Base-by-base conservation (phyloP, 169 alveolate species). In the Plasmodium yoelii region DNA sequence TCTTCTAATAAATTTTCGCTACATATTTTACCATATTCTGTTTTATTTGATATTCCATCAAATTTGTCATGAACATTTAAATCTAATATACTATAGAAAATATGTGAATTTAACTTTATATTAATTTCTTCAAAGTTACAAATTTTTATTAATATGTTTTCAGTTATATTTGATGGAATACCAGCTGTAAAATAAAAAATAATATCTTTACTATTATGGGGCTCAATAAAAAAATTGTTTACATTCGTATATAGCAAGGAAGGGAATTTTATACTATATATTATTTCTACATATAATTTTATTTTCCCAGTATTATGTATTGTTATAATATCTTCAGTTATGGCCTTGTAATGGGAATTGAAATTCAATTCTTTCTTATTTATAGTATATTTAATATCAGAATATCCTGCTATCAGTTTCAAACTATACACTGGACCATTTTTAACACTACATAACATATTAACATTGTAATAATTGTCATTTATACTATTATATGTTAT, bases 101-200 rank as follows among this genome's bases (percentile, higher is more conserved):
- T 56, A 6, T 7, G 8, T 26, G 88, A 77, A 49, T 56, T 55
- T 18, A 77, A 49, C 18, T 28, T 77, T 68, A 77, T 55, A 49
- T 77, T 64, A 19, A 77, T 64, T 77, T 77, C 88, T 57, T 77
- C 88, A 77, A 77, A 77, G 19, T 77, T 77, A 59, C 88, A 77
- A 77, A 77, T 77, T 51, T 77, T 77, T 28, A 77, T 65, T 56
- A 77, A 64, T 26, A 77, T 64, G 12, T 55, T 64, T 42, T 64
- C 88, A 34, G 39, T 47, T 55, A 77, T 22, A 5, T 77, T 64
- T 77, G 19, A 22, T 15, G 88, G 88, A 5, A 61, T 47, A 26
- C 88, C 88, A 24, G 88, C 77, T 24, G 65, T 64, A 69, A 77
- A 77, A 55, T 77, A 77, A 51, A 77, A 77, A 77, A 77, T 51